A percentile compares a stretch with the other conserved stretches of the same genome.
These are phyloP conservation scores for Candida glucosophila DNA, from an alignment of 1,139 yeast species.

Conservation along the genomic window DNA sequence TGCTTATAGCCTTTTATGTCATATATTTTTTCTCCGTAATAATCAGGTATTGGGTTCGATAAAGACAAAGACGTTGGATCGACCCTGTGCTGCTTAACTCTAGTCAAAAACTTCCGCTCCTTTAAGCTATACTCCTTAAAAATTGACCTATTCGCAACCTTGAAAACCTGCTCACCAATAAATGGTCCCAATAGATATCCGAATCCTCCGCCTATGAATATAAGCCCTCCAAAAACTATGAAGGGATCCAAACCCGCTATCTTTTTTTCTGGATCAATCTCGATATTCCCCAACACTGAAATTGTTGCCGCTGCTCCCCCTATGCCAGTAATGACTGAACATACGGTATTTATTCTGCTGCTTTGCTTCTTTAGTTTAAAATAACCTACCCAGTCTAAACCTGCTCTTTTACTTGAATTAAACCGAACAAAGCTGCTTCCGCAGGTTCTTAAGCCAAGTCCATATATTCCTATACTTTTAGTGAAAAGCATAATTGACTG, in stretches of 20 bases:
- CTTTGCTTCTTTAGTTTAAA: slow-evolving; percentile 68
- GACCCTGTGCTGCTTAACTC: slow-evolving; percentile 70
- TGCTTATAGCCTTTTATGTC: slow-evolving; percentile 81
- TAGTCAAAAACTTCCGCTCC: slow-evolving; percentile 67
- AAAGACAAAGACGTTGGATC: slow-evolving; percentile 91
- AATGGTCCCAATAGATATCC: slow-evolving; percentile 84
- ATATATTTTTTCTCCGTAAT: slow-evolving; percentile 92
- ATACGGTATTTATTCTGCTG: slow-evolving; percentile 56
- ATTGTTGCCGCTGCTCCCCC: slow-evolving; percentile 67
- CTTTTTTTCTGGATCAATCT: slow-evolving; percentile 74
- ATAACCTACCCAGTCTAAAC: slow-evolving; percentile 68
- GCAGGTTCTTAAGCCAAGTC: no score
- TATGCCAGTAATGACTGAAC: slow-evolving; percentile 62
- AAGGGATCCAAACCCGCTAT: slow-evolving; percentile 84
- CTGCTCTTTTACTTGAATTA: slow-evolving; percentile 8
- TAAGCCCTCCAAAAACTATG: slow-evolving; percentile 62
- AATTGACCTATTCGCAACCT: slow-evolving; percentile 39
- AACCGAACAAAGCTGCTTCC: slow-evolving; percentile 16
- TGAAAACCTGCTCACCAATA: slow-evolving; percentile 66
- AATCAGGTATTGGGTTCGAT: slow-evolving; percentile 94
- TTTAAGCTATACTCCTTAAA: slow-evolving; percentile 44
- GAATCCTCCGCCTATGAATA: slow-evolving; percentile 59
- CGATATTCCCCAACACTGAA: slow-evolving; percentile 68
- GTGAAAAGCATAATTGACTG: no score
- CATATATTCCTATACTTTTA: no score